Evolutionary conservation across 2,329 filamentous ascomycete genomes (phyloP).

Genomic region (Nigrograna mackinnonii): DNA sequence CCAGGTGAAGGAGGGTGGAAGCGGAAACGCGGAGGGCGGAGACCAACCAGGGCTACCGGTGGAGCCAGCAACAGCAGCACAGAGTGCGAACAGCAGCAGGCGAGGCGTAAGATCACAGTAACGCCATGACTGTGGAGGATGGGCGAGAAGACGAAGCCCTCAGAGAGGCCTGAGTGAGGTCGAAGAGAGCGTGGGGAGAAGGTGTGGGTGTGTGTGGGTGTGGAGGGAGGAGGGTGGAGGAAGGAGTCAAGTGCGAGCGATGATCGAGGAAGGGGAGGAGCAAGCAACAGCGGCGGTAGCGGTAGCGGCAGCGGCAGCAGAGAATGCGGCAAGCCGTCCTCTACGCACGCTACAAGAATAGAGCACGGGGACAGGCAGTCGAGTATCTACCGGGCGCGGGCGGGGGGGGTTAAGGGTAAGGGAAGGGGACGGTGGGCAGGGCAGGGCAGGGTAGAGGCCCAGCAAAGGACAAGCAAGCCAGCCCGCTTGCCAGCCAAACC

Average conservation of each 20-base stretch:
- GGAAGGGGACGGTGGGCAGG: conserved; percentile 5
- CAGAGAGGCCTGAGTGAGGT: too few species aligned
- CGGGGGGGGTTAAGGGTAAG: conserved; percentile 2
- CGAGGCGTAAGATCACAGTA: too few species aligned
- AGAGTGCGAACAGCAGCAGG: too few species aligned
- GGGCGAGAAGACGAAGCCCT: conserved; percentile 5
- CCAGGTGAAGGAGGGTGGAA: too few species aligned
- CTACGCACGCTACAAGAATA: too few species aligned
- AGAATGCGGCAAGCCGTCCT: background rate
- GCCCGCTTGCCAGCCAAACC: conserved; percentile 7
- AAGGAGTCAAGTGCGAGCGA: conserved; percentile 19
- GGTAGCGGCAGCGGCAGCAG: background rate
- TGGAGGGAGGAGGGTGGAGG: conserved; percentile 11
- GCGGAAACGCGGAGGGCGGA: too few species aligned
- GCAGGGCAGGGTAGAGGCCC: conserved; percentile 2
- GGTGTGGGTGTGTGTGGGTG: conserved; percentile 6
- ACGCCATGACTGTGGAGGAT: conserved; percentile 18
- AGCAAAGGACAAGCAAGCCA: too few species aligned
- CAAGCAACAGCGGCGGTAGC: conserved; percentile 4
- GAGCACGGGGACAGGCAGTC: background rate
- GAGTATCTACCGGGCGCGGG: background rate
- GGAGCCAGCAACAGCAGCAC: too few species aligned
- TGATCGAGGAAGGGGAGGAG: too few species aligned
- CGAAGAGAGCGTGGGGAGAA: background rate
- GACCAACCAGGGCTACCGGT: too few species aligned